Conservation (phyloP, 805 yeast species). For the Ogataea chonburiensis region DNA sequence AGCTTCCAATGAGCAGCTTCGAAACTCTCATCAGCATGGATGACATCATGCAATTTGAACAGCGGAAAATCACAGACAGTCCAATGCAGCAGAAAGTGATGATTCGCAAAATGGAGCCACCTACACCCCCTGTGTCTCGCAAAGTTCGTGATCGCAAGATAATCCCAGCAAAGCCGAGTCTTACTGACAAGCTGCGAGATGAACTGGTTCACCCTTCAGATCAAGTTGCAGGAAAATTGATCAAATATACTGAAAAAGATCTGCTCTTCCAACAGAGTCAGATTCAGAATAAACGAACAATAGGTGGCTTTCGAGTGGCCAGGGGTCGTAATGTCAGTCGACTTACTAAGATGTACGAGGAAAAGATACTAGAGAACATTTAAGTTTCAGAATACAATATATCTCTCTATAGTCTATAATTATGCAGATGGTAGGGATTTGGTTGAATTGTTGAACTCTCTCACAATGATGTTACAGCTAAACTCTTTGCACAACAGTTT, state of each 20-base stretch:
- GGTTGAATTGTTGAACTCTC: conserved; percentile 64
- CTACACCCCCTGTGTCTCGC: conserved; percentile 27
- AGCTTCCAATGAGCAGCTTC: conserved; percentile 21
- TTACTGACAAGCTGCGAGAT: conserved; percentile 13
- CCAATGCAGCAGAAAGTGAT: conserved; percentile 8
- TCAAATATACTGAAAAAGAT: conserved; percentile 36
- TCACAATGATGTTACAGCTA: conserved; percentile 72
- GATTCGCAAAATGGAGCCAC: conserved; percentile 19
- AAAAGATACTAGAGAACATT: conserved; percentile 31
- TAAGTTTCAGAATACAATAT: no score
- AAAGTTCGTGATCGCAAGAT: neutral
- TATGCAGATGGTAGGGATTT: conserved; percentile 29
- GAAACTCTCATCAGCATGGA: conserved; percentile 25
- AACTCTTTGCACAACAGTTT: conserved; percentile 77
- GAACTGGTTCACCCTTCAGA: conserved; percentile 29
- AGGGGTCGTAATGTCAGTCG: conserved; percentile 55
- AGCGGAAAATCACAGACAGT: conserved; percentile 9
- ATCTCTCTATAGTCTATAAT: no score
- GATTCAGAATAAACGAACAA: conserved; percentile 6
- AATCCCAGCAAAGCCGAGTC: neutral
- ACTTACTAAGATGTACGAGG: conserved; percentile 50
- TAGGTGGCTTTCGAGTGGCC: conserved; percentile 29
- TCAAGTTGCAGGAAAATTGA: conserved; percentile 23
- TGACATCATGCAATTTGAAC: conserved; percentile 28
- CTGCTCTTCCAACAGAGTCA: conserved; percentile 24